Evolutionary conservation across 192 early-diverging fungal species (phyloP).

Genomic region (Kappamyces sp.): DNA sequence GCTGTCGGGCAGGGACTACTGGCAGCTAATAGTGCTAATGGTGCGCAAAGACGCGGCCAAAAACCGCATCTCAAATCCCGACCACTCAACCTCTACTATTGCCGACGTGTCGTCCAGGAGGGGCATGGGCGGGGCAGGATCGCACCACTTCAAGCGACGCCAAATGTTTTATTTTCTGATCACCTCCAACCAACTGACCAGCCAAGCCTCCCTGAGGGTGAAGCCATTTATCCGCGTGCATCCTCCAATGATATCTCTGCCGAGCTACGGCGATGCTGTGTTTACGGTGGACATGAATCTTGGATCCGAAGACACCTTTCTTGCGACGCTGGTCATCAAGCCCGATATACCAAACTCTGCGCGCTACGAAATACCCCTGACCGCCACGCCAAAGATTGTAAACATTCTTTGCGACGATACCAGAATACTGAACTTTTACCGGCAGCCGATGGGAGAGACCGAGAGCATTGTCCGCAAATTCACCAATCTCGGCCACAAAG

Average conservation of each 20-base stretch:
- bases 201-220: conserved; percentile 34
- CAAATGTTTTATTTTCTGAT: conserved; percentile 60
- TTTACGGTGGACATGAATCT: conserved; percentile 49
- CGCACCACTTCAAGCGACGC: conserved; percentile 46
- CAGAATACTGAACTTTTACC: conserved; percentile 50
- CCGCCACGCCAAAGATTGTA: conserved; percentile 57
- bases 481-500: conserved; percentile 58
- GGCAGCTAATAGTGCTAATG: conserved; percentile 36
- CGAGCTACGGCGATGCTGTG: conserved; percentile 47
- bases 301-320: conserved; percentile 54
- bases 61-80: conserved; percentile 4
- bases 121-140: conserved; percentile 2
- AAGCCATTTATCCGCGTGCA: conserved; percentile 45
- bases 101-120: conserved; percentile 1
- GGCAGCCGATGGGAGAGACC: conserved; percentile 53
- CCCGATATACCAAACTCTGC: conserved; percentile 45
- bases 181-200: conserved; percentile 37
- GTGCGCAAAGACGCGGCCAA: conserved; percentile 30
- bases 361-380: conserved; percentile 49
- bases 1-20: conserved; percentile 35
- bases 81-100: background rate
- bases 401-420: conserved; percentile 56
- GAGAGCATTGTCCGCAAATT: conserved; percentile 47
- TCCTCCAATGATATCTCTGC: conserved; percentile 38
- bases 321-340: conserved; percentile 49